Base-by-base conservation (phyloP, 2,329 filamentous ascomycete genomes). In the Epichloe gansuensis region DNA sequence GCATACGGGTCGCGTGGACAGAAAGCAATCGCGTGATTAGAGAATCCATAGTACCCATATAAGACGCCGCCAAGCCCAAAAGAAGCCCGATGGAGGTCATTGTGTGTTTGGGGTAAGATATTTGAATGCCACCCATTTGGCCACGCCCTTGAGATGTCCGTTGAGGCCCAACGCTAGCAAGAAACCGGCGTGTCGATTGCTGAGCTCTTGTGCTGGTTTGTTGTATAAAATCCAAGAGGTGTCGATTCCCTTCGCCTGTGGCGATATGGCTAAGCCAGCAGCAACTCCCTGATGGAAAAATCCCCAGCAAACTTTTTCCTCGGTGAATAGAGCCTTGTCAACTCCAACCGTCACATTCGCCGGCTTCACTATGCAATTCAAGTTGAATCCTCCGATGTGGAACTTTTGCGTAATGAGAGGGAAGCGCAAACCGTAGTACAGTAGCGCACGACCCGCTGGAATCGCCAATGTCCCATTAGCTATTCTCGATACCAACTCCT, bases 221-320 rank as follows among this genome's bases (percentile, higher is more conserved):
- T 98, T 98, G 75, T 94, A 98, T 37, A 96, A 78, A 59, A 98
- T 96, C 94, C 94, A 98, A 0, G 91, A 97, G 0, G 91, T 96
- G 64, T 98, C 93, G 57, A 98, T 97, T 4, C 91, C 91, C 62
- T 89, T 89, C 3, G 91, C 91, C 52, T 88, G 80, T 12, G 84
- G 85, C 5, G 93, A 95, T 50, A 98, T 95, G 53, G 90, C 88
- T 28, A 98, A 72, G 3, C 93, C 93, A 25, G 88, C 88, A n/a
- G 91, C 86, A 34, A 94, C 91, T 6, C 93, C 93, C 54, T 94
- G 89, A 65, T 98, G 93, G 69, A 98, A 98, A 69, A 96, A 98
- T 0, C 91, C 91, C 93, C 93, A 98, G 63, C 89, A 91, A 42
- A 95, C 89, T 67, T 95, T 97, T 61, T 98, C 93, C 69, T 98